Conservation (phyloP, 768 basidiomycete species). For the Pleurotus djamor region DNA sequence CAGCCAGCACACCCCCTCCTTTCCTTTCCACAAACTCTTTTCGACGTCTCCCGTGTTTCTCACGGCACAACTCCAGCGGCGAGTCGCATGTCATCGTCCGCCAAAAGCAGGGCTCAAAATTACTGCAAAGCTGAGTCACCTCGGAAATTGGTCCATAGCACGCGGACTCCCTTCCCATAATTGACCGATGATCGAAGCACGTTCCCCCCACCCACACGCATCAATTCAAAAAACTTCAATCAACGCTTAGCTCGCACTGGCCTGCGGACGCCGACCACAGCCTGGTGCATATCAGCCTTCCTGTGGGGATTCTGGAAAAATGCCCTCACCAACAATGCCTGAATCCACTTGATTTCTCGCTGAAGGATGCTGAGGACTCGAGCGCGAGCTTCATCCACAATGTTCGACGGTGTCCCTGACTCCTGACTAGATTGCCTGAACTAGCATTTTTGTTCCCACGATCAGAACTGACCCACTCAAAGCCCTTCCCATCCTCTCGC, state of each 20-base stretch:
- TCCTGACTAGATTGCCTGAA: not conserved
- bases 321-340: no score
- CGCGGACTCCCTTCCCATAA: not conserved
- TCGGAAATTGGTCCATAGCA: not conserved
- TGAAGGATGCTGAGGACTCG: no score
- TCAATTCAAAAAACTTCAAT: not conserved
- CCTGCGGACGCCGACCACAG: not conserved
- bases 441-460: conserved; percentile 9
- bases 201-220: not conserved
- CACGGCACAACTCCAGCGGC: not conserved
- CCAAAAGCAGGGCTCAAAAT: not conserved
- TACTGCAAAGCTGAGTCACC: no score
- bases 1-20: not conserved
- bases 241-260: not conserved
- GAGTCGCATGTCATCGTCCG: not conserved
- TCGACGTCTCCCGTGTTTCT: not conserved
- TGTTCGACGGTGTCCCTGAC: not conserved
- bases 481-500: not conserved
- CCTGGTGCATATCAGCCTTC: no score
- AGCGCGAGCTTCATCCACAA: not conserved
- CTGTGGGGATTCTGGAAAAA: no score
- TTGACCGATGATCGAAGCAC: not conserved
- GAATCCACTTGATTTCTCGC: no score
- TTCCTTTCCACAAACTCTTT: not conserved
- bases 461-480: not conserved